A percentile compares a stretch with the other conserved stretches of the same genome.
Conservation (phyloP, 2,329 filamentous ascomycete species). For the Colletotrichum plurivorum region DNA sequence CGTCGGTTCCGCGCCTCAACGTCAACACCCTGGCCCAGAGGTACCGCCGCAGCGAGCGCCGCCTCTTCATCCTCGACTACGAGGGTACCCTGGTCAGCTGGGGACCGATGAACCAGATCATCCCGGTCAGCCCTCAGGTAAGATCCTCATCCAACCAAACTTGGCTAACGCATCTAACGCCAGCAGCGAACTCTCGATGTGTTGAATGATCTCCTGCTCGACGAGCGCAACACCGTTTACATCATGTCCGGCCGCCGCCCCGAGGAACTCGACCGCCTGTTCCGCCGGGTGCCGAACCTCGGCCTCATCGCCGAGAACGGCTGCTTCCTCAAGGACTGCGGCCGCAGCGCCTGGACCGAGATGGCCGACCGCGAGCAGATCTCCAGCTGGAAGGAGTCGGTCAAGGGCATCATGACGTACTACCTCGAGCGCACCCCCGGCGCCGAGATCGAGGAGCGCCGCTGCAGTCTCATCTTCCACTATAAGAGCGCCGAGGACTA, state of each 20-base stretch:
- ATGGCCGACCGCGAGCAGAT: constrained; percentile 82
- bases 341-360: constrained; percentile 79
- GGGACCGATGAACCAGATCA: constrained; percentile 86
- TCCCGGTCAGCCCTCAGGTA: constrained; percentile 82
- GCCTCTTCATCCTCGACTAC: constrained; percentile 93
- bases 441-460: constrained; percentile 89
- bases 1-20: constrained; percentile 87
- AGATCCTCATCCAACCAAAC: constrained; percentile 46
- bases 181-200: constrained; percentile 82
- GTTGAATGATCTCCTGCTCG: constrained; percentile 84
- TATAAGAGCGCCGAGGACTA: constrained; percentile 87
- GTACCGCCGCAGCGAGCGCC: constrained; percentile 76
- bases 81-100: constrained; percentile 93
- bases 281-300: constrained; percentile 85
- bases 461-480: constrained; percentile 92
- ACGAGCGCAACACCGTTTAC: constrained; percentile 88
- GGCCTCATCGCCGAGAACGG: constrained; percentile 96
- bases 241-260: constrained; percentile 93
- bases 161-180: constrained; percentile 24
- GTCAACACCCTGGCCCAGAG: constrained; percentile 73
- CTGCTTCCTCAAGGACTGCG: constrained; percentile 85
- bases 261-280: constrained; percentile 89
- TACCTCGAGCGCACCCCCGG: constrained; percentile 92
- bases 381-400: constrained; percentile 84
- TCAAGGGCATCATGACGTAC: constrained; percentile 87